phyloP scores from a whole-genome alignment of 768 basidiomycete genomes.

The Lactarius pseudohatsudake region DNA sequence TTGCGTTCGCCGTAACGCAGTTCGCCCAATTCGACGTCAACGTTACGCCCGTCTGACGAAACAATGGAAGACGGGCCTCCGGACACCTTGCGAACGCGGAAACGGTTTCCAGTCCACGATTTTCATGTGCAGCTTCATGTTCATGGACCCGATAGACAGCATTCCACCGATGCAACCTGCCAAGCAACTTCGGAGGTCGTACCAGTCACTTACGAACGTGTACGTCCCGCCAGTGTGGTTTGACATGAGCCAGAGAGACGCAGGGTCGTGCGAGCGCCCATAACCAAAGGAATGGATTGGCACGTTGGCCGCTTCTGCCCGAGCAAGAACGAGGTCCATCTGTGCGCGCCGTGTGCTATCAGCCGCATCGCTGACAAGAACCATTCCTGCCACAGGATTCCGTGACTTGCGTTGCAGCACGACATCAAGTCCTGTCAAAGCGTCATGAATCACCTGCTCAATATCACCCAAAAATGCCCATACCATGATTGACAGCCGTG shows the following conservation, averaged over 20 bases:
- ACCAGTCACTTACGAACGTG: conserved; percentile 98
- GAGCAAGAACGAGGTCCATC: conserved; percentile 97
- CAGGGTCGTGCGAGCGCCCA: conserved; percentile 95
- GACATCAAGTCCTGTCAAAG: conserved; percentile 57
- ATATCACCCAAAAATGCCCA: conserved; percentile 24
- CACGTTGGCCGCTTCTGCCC: conserved; percentile 93
- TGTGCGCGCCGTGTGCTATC: conserved; percentile 92
- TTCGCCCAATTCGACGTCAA: conserved; percentile 94
- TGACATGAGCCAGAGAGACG: conserved; percentile 97
- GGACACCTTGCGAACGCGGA: conserved; percentile 92
- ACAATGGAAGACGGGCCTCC: conserved; percentile 87
- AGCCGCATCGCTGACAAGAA: conserved; percentile 89
- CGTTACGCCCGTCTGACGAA: conserved; percentile 88
- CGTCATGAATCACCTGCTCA: neutral
- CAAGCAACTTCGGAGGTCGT: conserved; percentile 88
- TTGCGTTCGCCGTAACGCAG: conserved; percentile 94
- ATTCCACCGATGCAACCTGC: conserved; percentile 95
- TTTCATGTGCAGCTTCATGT: conserved; percentile 95
- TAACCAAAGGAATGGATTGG: conserved; percentile 98
- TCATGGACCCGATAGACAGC: conserved; percentile 90
- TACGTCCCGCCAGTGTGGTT: conserved; percentile 98
- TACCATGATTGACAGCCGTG: conserved; percentile 95
- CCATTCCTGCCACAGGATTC: conserved; percentile 87
- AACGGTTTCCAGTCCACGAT: conserved; percentile 87
- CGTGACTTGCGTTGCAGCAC: conserved; percentile 92